Base-by-base conservation (phyloP, 495 filamentous ascomycete species). In the Penicillium bialowiezense region DNA sequence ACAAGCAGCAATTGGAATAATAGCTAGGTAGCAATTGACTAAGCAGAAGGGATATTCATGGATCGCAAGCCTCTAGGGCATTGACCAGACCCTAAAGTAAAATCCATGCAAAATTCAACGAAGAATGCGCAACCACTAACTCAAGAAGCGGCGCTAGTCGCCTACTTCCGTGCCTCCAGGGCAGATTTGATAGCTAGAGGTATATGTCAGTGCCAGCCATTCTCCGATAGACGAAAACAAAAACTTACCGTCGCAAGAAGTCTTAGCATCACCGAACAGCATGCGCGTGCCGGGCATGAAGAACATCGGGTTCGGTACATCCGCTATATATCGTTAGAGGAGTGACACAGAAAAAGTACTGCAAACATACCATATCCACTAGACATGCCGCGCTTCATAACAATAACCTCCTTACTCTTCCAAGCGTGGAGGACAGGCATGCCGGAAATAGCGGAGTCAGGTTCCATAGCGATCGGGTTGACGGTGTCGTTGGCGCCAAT, bases 401-500 rank as follows among this genome's bases (percentile, higher is more conserved):
- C 86, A 43, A 92, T 77, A 4, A 89, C 86, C 58, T 92, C 87
- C 72, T 90, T 91, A 65, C 86, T 89, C 82, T 91, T 92, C 86
- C 88, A 91, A 20, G 87, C 88, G 48, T 91, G 86, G 50, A 92
- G 70, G 20, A 92, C 87, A 5, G 88, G 88, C 88, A 92, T 92
- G 3, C 88, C 88, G 0, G 87, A 88, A 57, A 92, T 91, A 5
- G 86, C 74, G 32, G 84, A 88, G 46, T 86, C 86, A 1, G 84
- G 81, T 61, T 92, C 87, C 49, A 91, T 65, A 4, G 88, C 87
- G 59, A 89, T 90, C 0, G 88, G 88, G 52, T 92, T 92, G 8
- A 92, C 88, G 0, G 88, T 91, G 54, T 92, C 88, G 55, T 92
- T 92, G 9, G 88, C 88, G 4, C 88, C 88, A 55, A 92, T 92